Conservation (phyloP, 345 rosid species). For the Pistacia atlantica region DNA sequence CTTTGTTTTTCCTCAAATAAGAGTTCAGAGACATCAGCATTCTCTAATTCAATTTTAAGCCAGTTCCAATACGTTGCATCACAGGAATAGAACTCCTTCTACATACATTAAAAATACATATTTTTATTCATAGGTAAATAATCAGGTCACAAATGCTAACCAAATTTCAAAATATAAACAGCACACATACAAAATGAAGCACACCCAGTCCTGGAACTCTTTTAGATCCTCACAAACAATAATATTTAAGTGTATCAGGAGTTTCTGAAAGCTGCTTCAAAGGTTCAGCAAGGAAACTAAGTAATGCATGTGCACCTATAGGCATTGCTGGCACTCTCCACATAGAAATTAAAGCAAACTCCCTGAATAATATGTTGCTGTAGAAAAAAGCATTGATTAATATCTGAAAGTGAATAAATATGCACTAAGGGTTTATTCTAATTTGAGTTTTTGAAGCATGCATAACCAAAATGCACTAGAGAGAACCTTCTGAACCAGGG, state of each 20-base stretch:
- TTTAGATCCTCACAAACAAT: conserved; percentile 73
- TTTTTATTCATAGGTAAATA: conserved; percentile 2
- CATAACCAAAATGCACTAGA: neutral
- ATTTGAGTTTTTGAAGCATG: neutral
- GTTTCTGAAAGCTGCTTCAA: conserved; percentile 88
- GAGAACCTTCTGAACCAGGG: neutral
- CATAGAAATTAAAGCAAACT: conserved; percentile 93
- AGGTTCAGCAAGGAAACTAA: conserved; percentile 97
- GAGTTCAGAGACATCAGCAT: conserved; percentile 76
- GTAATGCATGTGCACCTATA: conserved; percentile 88
- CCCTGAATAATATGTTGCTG: conserved; percentile 93
- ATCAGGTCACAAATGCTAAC: conserved; percentile 7
- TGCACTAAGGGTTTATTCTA: neutral
- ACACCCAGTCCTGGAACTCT: conserved; percentile 97
- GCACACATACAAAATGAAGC: conserved; percentile 23
- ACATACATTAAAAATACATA: conserved; percentile 19
- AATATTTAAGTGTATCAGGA: conserved; percentile 56
- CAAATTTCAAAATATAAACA: neutral
- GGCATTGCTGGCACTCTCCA: conserved; percentile 99
- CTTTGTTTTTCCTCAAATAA: conserved; percentile 76
- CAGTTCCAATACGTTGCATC: conserved; percentile 95
- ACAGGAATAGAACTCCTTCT: conserved; percentile 94
- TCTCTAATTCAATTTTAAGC: conserved; percentile 82
- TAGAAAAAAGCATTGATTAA: conserved; percentile 18
- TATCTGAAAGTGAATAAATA: conserved; percentile 8